These are phyloP conservation scores for Talaromyces stipitatus DNA, from an alignment of 495 filamentous ascomycete species.

Conservation along the genomic window DNA sequence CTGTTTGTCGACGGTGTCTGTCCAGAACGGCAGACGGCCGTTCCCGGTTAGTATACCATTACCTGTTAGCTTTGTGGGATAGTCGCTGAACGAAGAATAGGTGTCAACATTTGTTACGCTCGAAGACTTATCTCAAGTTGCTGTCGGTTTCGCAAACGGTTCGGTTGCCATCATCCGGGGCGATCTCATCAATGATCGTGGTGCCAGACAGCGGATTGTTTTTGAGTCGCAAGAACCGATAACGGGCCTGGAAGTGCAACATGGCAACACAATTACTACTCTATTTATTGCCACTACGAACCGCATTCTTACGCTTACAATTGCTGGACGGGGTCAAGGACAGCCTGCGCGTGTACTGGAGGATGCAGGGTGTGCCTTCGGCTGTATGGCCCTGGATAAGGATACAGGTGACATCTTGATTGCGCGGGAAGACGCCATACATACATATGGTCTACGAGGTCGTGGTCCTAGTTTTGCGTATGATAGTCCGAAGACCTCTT, in stretches of 20 bases:
- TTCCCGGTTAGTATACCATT: slow-evolving; percentile 61
- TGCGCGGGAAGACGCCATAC: slow-evolving; percentile 88
- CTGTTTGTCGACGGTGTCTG: slow-evolving; percentile 73
- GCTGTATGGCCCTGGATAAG: slow-evolving; percentile 84
- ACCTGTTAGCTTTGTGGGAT: neutral
- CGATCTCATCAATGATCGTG: slow-evolving; percentile 90
- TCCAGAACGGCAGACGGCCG: slow-evolving; percentile 86
- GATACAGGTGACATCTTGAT: slow-evolving; percentile 79
- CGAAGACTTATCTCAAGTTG: slow-evolving; percentile 81
- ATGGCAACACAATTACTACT: slow-evolving; percentile 52
- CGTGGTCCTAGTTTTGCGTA: slow-evolving; percentile 81
- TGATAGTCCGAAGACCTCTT: slow-evolving; percentile 79
- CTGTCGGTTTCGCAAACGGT: slow-evolving; percentile 92
- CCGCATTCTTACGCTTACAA: slow-evolving; percentile 77
- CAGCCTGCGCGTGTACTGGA: slow-evolving; percentile 84
- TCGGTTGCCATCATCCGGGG: slow-evolving; percentile 89
- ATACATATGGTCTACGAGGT: slow-evolving; percentile 82
- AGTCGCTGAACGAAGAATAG: slow-evolving; percentile 29
- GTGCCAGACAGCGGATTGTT: slow-evolving; percentile 91
- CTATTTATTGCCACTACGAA: slow-evolving; percentile 89
- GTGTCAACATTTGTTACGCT: slow-evolving; percentile 85
- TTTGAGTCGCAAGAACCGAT: slow-evolving; percentile 96
- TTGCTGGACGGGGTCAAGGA: slow-evolving; percentile 79
- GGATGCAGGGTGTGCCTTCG: slow-evolving; percentile 78
- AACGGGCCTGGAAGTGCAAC: slow-evolving; percentile 65